Evolutionary conservation across 2,329 filamentous ascomycete genomes (phyloP).

Genomic region (Penicillium freii): DNA sequence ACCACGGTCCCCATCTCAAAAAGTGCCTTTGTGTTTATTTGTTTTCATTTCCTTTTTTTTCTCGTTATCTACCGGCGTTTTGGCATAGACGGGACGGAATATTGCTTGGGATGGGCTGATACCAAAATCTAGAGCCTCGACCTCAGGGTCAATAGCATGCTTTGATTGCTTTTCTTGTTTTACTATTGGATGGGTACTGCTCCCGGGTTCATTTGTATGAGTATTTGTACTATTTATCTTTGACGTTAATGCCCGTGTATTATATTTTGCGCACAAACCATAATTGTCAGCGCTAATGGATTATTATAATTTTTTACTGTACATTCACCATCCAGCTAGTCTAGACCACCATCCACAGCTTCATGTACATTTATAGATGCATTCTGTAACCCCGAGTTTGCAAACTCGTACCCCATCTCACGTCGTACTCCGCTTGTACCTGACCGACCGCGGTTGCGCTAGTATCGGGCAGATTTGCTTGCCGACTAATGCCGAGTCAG

Average conservation of each 20-base stretch:
- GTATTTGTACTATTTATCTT: conserved; percentile 15
- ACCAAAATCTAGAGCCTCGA: conserved; percentile 41
- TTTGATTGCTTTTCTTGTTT: conserved; percentile 22
- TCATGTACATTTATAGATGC: background rate
- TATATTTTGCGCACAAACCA: conserved; percentile 5
- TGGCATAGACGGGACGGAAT: conserved; percentile 39
- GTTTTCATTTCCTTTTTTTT: conserved; percentile 15
- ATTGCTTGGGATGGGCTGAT: conserved; percentile 39
- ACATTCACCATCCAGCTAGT: conserved; percentile 1
- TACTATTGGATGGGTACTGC: conserved; percentile 12
- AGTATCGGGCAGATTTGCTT: conserved; percentile 29
- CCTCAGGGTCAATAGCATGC: conserved; percentile 37
- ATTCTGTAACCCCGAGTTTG: background rate
- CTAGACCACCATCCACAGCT: conserved; percentile 8
- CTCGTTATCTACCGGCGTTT: conserved; percentile 34
- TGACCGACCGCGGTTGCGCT: conserved; percentile 13
- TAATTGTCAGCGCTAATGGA: conserved; percentile 10
- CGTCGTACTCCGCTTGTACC: conserved; percentile 9
- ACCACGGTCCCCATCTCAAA: conserved; percentile 15
- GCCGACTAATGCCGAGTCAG: conserved; percentile 20
- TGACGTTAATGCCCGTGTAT: conserved; percentile 22
- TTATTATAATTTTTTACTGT: background rate
- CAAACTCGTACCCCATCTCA: background rate
- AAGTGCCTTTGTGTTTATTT: conserved; percentile 25
- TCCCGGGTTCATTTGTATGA: conserved; percentile 12